Conservation (phyloP, 352 stramenopile genomes). For the Thalassiosira mediterranea region DNA sequence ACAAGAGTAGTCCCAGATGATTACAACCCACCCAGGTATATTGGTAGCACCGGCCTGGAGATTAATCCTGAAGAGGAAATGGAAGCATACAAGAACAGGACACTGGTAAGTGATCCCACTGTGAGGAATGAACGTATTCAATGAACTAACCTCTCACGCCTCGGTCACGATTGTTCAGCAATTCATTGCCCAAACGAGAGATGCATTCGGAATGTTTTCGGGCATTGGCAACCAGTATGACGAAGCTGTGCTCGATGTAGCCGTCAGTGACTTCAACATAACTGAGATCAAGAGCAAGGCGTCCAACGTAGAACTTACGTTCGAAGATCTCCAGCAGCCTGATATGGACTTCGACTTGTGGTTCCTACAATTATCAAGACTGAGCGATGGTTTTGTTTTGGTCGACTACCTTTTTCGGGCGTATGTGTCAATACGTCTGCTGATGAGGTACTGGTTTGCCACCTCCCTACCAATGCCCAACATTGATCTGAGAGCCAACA, state of each 20-base stretch:
- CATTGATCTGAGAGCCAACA: conserved; percentile 53
- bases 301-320: conserved; percentile 45
- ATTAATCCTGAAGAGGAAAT: conserved; percentile 42
- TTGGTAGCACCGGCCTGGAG: conserved; percentile 10
- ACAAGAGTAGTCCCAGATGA: conserved; percentile 22
- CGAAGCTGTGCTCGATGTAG: conserved; percentile 23
- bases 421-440: conserved; percentile 40
- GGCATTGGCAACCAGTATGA: conserved; percentile 41
- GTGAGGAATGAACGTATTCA: background rate
- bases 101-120: conserved; percentile 24
- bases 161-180: conserved; percentile 5
- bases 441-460: conserved; percentile 57
- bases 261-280: conserved; percentile 47
- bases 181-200: conserved; percentile 35
- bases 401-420: conserved; percentile 46
- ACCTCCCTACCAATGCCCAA: conserved; percentile 42
- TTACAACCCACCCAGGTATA: conserved; percentile 47
- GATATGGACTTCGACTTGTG: conserved; percentile 54
- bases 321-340: conserved; percentile 43
- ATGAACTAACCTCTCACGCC: background rate
- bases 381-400: conserved; percentile 46
- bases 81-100: conserved; percentile 34
- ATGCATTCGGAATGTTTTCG: conserved; percentile 47
- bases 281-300: conserved; percentile 52
- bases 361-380: conserved; percentile 44